These are phyloP conservation scores for Pichia pseudocactophila DNA, from an alignment of 805 yeast species.

Conservation along the genomic window DNA sequence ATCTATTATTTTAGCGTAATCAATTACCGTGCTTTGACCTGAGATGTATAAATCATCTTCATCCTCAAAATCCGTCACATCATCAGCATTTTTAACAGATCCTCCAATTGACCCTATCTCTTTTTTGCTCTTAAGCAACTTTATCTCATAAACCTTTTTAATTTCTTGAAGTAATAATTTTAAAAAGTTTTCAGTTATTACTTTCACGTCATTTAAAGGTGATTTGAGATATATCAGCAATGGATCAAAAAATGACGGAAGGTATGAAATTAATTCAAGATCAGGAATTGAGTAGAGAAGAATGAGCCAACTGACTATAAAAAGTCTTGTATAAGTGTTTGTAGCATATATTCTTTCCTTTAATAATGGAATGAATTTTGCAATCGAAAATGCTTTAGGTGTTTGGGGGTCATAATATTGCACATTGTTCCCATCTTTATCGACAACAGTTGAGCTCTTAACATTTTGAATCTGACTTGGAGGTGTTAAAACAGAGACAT, in stretches of 20 bases:
- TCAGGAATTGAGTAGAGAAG: slow-evolving; percentile 91
- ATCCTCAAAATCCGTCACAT: background rate
- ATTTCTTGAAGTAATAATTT: slow-evolving; percentile 74
- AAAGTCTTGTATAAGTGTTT: slow-evolving; percentile 87
- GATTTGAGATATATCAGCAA: slow-evolving; percentile 72
- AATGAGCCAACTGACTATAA: slow-evolving; percentile 88
- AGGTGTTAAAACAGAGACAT: slow-evolving; percentile 55
- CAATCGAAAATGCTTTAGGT: slow-evolving; percentile 66
- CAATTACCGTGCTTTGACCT: slow-evolving; percentile 76
- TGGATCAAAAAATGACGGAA: slow-evolving; percentile 86
- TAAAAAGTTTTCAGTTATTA: slow-evolving; percentile 71
- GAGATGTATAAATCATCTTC: slow-evolving; percentile 54
- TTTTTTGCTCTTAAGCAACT: slow-evolving; percentile 32
- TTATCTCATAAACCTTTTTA: slow-evolving; percentile 63
- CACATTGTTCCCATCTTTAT: slow-evolving; percentile 45
- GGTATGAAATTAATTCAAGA: slow-evolving; percentile 72
- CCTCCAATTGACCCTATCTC: slow-evolving; percentile 8
- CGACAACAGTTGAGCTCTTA: slow-evolving; percentile 37
- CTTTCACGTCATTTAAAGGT: slow-evolving; percentile 77
- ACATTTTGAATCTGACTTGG: slow-evolving; percentile 26
- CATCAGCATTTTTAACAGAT: background rate
- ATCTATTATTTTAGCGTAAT: slow-evolving; percentile 70
- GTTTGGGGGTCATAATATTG: slow-evolving; percentile 54
- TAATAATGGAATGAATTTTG: slow-evolving; percentile 83
- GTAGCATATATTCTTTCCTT: slow-evolving; percentile 86